Evolutionary conservation across 345 rosid genomes (phyloP), one percentile per base, ranked within the genome.

Genomic region (Cardamine resedifolia): DNA sequence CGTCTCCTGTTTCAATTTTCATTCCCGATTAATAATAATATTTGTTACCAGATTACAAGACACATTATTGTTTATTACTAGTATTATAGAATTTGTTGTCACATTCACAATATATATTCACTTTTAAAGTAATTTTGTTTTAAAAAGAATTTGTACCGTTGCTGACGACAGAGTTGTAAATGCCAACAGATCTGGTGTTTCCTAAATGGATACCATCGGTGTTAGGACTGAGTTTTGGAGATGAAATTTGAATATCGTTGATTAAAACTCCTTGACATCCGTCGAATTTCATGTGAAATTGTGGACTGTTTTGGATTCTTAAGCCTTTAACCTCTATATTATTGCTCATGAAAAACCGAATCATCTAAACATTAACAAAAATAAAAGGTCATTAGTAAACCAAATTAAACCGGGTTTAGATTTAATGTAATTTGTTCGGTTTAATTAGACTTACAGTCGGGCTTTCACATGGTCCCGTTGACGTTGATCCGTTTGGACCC

Each of bases 151-250:
- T 15, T 24, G n/a, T 86, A 93, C 99, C 99, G 20, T 95, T 95
- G 83, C 87, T 81, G 24, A 95, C 86, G 85, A 79, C 53, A 48
- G 93, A 80, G 60, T 89, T 74, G 85, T 91, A 82, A n/a, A 95
- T 95, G 18, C 83, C 91, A 9, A 95, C 96, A 3, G 85, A 66
- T 68, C 84, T 88, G 0, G 97, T 88, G 85, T 91, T 85, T 60
- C 68, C 97, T 0, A 95, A 50, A 80, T 95, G 99, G 69, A 95
- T 91, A 20, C 97, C 99, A 28, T 95, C 99, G 0, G 99, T 95
- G 68, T 95, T 95, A 2, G 97, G 99, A 81, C 97, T 95, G 0
- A 95, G 91, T 73, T 95, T 95, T 2, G 99, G 97, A 0, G 99
- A 85, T 2, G 88, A 85, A 1, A 95, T 88, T 34, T 84, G 87